phyloP scores from a whole-genome alignment of 768 basidiomycete genomes.

The Boletus sp. region DNA sequence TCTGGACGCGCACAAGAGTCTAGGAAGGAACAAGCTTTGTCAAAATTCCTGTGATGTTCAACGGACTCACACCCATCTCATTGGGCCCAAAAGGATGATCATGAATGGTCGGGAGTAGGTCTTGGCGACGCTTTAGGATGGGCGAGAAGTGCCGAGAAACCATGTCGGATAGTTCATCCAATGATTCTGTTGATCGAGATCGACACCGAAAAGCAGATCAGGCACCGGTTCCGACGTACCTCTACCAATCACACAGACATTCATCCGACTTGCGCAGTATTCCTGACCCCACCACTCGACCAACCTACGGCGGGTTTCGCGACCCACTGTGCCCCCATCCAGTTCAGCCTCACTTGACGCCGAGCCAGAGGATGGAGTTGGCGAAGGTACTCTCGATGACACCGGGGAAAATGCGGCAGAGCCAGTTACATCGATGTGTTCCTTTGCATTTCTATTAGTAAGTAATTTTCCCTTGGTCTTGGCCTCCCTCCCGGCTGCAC shows the following conservation, averaged over 20 bases:
- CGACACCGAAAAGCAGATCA: not conserved
- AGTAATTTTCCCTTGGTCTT: conserved; percentile 47
- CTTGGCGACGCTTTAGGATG: conserved; percentile 58
- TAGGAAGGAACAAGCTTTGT: conserved; percentile 31
- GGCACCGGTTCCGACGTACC: conserved; percentile 38
- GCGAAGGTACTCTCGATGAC: conserved; percentile 57
- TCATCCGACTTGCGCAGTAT: conserved; percentile 83
- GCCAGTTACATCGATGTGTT: conserved; percentile 14
- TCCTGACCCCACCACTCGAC: conserved; percentile 83
- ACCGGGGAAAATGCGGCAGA: conserved; percentile 40
- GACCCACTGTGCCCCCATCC: conserved; percentile 74
- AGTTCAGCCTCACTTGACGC: conserved; percentile 57
- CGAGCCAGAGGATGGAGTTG: conserved; percentile 55
- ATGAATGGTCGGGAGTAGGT: conserved; percentile 56
- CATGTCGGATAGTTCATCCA: conserved; percentile 66
- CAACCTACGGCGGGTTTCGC: conserved; percentile 72
- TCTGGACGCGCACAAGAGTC: conserved; percentile 83
- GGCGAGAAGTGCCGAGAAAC: conserved; percentile 69
- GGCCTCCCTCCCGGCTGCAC: conserved; percentile 53
- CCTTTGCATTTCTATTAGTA: conserved; percentile 23
- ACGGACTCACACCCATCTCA: conserved; percentile 63
- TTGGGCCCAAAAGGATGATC: conserved; percentile 76
- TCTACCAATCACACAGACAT: conserved; percentile 73
- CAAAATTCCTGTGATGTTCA: not conserved
- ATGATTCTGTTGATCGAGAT: conserved; percentile 49